phyloP scores from a whole-genome alignment of 2,329 filamentous ascomycete species.

The Sclerotiophoma versabilis region DNA sequence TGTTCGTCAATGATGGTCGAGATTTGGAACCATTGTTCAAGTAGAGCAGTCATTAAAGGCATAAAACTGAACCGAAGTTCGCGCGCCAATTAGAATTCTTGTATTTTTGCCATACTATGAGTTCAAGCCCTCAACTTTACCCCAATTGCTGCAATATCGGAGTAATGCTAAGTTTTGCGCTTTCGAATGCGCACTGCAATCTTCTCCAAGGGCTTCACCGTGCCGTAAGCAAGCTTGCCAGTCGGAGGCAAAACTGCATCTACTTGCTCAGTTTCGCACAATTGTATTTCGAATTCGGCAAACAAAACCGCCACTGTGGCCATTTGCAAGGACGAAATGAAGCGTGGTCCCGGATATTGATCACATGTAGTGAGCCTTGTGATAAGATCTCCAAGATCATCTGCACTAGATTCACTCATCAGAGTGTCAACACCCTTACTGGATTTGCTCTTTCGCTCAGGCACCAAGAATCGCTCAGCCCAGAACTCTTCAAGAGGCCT shows the following conservation, averaged over 20 bases:
- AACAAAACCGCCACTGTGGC: conserved; percentile 34
- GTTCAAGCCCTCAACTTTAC: too few species aligned
- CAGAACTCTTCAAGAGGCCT: conserved; percentile 37
- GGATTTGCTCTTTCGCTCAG: conserved; percentile 6
- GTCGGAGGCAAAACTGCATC: conserved; percentile 28
- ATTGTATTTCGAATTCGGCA: conserved; percentile 36
- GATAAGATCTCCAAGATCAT: conserved; percentile 17
- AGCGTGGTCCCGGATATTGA: conserved; percentile 18
- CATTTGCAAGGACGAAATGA: conserved; percentile 27
- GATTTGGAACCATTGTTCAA: too few species aligned
- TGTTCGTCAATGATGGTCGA: too few species aligned
- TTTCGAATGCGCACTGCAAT: conserved; percentile 38
- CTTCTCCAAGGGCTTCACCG: conserved; percentile 27
- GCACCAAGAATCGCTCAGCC: conserved; percentile 34
- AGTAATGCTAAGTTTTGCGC: conserved; percentile 20
- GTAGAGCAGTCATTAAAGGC: too few species aligned
- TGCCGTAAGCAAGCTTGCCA: conserved; percentile 28
- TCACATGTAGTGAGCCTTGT: conserved; percentile 28
- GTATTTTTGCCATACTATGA: too few species aligned
- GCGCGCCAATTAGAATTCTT: too few species aligned
- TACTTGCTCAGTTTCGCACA: conserved; percentile 31
- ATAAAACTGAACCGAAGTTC: too few species aligned
- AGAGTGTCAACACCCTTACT: background rate
- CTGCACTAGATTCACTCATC: background rate
- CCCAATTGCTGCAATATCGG: too few species aligned